A percentile compares a stretch with the other conserved stretches of the same genome.
Conservation (phyloP, 2,329 filamentous ascomycete species). For the Leptosphaerulina australis region DNA sequence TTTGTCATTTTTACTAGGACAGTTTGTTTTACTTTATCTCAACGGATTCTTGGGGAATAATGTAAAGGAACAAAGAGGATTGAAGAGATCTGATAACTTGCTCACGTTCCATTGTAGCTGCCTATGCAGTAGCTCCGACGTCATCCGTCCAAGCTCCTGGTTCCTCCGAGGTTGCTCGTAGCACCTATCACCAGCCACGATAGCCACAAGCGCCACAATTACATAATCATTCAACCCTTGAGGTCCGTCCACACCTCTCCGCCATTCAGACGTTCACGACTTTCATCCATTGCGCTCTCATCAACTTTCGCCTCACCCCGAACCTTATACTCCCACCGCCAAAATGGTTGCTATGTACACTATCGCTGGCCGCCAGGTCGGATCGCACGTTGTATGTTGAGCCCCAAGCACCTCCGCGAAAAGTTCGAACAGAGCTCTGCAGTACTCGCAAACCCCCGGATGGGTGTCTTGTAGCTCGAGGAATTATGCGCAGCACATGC, state of each 20-base stretch:
- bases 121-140: slow-evolving; percentile 12
- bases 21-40: not conserved
- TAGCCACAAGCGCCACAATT: slow-evolving; percentile 14
- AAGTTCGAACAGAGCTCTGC: slow-evolving; percentile 18
- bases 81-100: not conserved
- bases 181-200: not conserved
- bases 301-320: slow-evolving; percentile 25
- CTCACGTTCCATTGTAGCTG: not conserved
- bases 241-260: slow-evolving; percentile 28
- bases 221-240: slow-evolving; percentile 26
- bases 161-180: slow-evolving; percentile 4
- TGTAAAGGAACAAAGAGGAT: not conserved
- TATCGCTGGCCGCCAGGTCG: slow-evolving; percentile 59
- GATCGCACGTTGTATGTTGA: slow-evolving; percentile 59
- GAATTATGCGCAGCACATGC: too few species aligned
- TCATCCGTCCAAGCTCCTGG: slow-evolving; percentile 13
- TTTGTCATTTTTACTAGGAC: slow-evolving; percentile 43
- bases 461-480: not conserved
- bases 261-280: slow-evolving; percentile 25
- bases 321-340: slow-evolving; percentile 30
- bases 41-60: not conserved
- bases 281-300: slow-evolving; percentile 43
- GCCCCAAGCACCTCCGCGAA: slow-evolving; percentile 18
- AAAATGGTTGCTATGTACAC: slow-evolving; percentile 61
- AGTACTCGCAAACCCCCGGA: not conserved